Conservation (phyloP, 805 yeast genomes). For the Ogataea nitratoaversa region DNA sequence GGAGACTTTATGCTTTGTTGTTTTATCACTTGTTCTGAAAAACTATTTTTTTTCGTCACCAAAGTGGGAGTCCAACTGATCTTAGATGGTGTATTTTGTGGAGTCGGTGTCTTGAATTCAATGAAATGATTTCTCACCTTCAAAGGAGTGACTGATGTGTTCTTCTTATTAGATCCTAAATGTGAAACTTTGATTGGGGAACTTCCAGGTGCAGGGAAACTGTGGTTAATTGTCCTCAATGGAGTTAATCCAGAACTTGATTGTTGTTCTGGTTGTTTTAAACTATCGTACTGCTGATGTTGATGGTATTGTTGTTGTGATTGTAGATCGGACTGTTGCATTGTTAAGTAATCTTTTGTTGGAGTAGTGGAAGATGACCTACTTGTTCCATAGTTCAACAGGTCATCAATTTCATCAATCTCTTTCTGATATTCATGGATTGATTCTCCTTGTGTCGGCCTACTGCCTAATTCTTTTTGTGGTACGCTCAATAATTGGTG, state of each 20-base stretch:
- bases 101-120: constrained; percentile 28
- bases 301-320: not conserved
- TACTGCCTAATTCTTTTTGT: not conserved
- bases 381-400: constrained; percentile 2
- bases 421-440: not conserved
- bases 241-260: not conserved
- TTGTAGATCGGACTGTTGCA: constrained; percentile 5
- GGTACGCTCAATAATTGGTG: not conserved
- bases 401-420: constrained; percentile 3
- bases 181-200: constrained; percentile 12
- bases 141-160: constrained; percentile 23
- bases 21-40: constrained; percentile 26
- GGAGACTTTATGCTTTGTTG: constrained; percentile 41
- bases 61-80: constrained; percentile 32
- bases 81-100: constrained; percentile 26
- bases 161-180: constrained; percentile 5
- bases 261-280: too few species aligned
- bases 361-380: constrained; percentile 27
- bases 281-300: not conserved
- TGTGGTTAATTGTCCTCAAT: not conserved
- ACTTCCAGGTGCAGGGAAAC: not conserved
- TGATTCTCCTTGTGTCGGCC: not conserved
- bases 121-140: constrained; percentile 21
- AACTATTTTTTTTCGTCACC: constrained; percentile 29
- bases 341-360: constrained; percentile 33